phyloP scores from a whole-genome alignment of 352 stramenopile genomes.

The Salisapilia sapeloensis region DNA sequence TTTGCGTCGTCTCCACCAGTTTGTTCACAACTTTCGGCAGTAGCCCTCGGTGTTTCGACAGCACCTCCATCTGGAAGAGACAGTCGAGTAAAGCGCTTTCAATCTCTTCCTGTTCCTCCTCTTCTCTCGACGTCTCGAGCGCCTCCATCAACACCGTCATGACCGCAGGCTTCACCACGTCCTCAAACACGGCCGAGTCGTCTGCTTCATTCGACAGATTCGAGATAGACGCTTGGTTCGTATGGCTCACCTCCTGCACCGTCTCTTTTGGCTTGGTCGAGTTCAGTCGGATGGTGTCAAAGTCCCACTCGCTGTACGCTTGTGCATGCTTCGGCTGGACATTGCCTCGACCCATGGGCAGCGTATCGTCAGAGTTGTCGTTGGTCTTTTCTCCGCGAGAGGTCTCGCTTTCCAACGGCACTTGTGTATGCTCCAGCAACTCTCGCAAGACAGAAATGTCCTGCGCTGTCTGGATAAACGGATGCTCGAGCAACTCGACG shows the following conservation, averaged over 20 bases:
- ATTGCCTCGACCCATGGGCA: constrained; percentile 18
- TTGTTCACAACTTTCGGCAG: constrained; percentile 50
- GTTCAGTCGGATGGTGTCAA: constrained; percentile 50
- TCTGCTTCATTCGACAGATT: constrained; percentile 1
- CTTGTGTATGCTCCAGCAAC: constrained; percentile 20
- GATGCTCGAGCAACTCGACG: constrained; percentile 65
- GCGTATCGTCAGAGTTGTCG: constrained; percentile 6
- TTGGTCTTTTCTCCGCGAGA: not conserved
- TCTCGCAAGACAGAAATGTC: constrained; percentile 54
- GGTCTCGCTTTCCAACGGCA: not conserved
- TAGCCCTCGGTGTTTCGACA: constrained; percentile 41
- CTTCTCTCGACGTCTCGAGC: too few species aligned
- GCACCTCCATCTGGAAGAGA: constrained; percentile 52
- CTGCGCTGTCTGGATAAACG: constrained; percentile 64
- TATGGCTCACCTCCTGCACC: constrained; percentile 1
- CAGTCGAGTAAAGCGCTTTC: constrained; percentile 70
- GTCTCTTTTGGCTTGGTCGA: constrained; percentile 6
- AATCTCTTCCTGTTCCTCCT: constrained; percentile 18
- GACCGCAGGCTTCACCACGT: constrained; percentile 11
- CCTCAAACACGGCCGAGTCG: constrained; percentile 42
- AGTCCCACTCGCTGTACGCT: constrained; percentile 56
- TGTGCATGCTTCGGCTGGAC: constrained; percentile 14
- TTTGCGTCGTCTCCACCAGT: constrained; percentile 11
- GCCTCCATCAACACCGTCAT: constrained; percentile 1
- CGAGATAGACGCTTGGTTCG: constrained; percentile 1